phyloP scores from a whole-genome alignment of 176 grass and related monocot species.

The Rhynchospora tenuis region DNA sequence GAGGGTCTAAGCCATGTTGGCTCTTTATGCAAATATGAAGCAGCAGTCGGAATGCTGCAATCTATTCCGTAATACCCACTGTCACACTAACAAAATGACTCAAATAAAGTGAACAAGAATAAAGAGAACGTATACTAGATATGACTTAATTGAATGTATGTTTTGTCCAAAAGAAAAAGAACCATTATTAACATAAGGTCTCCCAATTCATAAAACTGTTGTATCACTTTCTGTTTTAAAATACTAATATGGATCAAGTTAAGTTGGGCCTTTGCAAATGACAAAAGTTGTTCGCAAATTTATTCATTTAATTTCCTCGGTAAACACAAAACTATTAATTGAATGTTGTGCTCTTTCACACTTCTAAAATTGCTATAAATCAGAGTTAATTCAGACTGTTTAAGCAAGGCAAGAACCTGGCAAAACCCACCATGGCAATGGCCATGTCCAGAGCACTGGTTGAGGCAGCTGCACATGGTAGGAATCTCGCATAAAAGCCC shows the following conservation, averaged over 20 bases:
- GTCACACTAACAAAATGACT: conserved; percentile 59
- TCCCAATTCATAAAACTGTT: background rate
- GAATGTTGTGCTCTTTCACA: too few species aligned
- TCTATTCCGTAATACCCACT: conserved; percentile 94
- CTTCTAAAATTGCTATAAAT: too few species aligned
- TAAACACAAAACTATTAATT: background rate
- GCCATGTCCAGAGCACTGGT: conserved; percentile 84
- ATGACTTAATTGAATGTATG: background rate
- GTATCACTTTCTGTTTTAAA: too few species aligned
- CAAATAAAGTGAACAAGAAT: conserved; percentile 28
- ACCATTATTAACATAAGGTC: background rate
- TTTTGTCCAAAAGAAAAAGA: background rate
- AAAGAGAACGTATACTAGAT: background rate
- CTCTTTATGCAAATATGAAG: conserved; percentile 48
- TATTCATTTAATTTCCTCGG: background rate
- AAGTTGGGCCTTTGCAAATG: background rate
- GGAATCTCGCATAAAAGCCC: conserved; percentile 76
- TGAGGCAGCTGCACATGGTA: conserved; percentile 70
- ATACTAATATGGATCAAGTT: too few species aligned
- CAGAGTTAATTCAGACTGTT: background rate
- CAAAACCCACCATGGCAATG: conserved; percentile 97
- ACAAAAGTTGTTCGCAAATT: background rate
- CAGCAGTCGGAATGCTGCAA: conserved; percentile 72
- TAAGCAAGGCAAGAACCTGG: conserved; percentile 37
- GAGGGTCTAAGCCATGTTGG: conserved; percentile 63